phyloP scores from a whole-genome alignment of 1,139 yeast species.

The Yamadazyma friedrichii region DNA sequence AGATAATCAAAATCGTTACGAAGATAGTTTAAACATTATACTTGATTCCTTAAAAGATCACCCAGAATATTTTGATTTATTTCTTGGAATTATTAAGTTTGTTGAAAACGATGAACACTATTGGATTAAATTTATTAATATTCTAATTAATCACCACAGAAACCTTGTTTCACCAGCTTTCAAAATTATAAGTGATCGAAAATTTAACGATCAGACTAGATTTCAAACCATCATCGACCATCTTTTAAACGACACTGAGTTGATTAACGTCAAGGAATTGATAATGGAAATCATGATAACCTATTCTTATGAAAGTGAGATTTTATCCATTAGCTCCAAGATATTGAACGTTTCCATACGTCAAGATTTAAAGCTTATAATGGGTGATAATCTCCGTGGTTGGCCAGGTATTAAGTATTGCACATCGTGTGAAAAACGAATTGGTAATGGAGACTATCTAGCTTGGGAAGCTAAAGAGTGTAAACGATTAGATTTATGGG shows the following conservation, averaged over 20 bases:
- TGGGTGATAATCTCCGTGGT: slow-evolving; percentile 47
- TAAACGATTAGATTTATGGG: slow-evolving; percentile 11
- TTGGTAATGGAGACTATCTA: slow-evolving; percentile 37
- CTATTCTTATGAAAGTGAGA: slow-evolving; percentile 60
- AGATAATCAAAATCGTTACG: slow-evolving; percentile 19
- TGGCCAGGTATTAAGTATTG: slow-evolving; percentile 62
- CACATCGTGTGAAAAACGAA: slow-evolving; percentile 64
- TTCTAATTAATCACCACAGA: slow-evolving; percentile 23
- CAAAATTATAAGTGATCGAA: slow-evolving; percentile 44
- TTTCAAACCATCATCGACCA: slow-evolving; percentile 51
- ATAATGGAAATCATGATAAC: slow-evolving; percentile 64
- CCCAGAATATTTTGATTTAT: slow-evolving; percentile 25
- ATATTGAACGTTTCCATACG: slow-evolving; percentile 56
- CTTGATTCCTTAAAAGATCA: slow-evolving; percentile 15
- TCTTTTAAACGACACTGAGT: slow-evolving; percentile 35
- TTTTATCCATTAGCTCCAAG: slow-evolving; percentile 51
- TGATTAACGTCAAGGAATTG: slow-evolving; percentile 60
- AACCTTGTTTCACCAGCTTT: slow-evolving; percentile 51
- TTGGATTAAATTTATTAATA: slow-evolving; percentile 39
- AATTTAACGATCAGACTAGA: slow-evolving; percentile 33
- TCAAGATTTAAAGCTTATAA: slow-evolving; percentile 40
- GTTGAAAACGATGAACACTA: slow-evolving; percentile 33
- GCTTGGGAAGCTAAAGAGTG: slow-evolving; percentile 50
- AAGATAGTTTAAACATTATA: slow-evolving; percentile 28
- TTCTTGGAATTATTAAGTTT: slow-evolving; percentile 25